A percentile compares a stretch with the other conserved stretches of the same genome.
Conservation (phyloP, 1,284 basidiomycete genomes). For the Moniliophthora roreri region DNA sequence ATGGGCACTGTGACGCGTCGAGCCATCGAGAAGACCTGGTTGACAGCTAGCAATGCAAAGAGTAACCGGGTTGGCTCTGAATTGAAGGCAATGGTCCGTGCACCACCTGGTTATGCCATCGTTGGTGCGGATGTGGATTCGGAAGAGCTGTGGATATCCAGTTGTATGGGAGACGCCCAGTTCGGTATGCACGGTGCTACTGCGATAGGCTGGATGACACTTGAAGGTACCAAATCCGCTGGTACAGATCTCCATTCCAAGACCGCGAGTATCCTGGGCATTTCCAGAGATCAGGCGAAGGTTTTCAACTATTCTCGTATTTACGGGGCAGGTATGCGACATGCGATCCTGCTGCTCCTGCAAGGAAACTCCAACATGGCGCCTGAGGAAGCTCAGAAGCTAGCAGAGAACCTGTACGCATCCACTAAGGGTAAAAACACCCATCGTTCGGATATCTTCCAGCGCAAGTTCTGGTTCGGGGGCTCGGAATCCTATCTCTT, state of each 20-base stretch:
- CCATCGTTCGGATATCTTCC: constrained; percentile 66
- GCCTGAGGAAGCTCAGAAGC: constrained; percentile 75
- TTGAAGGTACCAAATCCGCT: constrained; percentile 96
- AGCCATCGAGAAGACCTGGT: constrained; percentile 98
- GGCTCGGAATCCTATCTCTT: constrained; percentile 98
- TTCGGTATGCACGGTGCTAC: constrained; percentile 97
- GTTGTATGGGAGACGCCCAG: constrained; percentile 98
- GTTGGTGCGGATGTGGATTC: constrained; percentile 99
- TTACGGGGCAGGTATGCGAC: constrained; percentile 96
- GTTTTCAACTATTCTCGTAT: constrained; percentile 99
- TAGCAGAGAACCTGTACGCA: constrained; percentile 87
- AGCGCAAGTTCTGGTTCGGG: constrained; percentile 92
- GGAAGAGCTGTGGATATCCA: constrained; percentile 99
- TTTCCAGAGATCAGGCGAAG: constrained; percentile 94
- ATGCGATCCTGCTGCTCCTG: constrained; percentile 87
- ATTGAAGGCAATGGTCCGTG: constrained; percentile 96
- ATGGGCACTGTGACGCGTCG: constrained; percentile 99
- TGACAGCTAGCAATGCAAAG: constrained; percentile 98
- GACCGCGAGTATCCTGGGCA: constrained; percentile 92
- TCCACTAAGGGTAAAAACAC: constrained; percentile 94
- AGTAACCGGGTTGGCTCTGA: constrained; percentile 97
- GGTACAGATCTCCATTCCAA: constrained; percentile 98
- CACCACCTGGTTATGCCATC: constrained; percentile 90
- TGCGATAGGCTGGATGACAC: constrained; percentile 99
- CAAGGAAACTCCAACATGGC: constrained; percentile 86